phyloP scores from a whole-genome alignment of 495 filamentous ascomycete species.

The Niebla homalea region DNA sequence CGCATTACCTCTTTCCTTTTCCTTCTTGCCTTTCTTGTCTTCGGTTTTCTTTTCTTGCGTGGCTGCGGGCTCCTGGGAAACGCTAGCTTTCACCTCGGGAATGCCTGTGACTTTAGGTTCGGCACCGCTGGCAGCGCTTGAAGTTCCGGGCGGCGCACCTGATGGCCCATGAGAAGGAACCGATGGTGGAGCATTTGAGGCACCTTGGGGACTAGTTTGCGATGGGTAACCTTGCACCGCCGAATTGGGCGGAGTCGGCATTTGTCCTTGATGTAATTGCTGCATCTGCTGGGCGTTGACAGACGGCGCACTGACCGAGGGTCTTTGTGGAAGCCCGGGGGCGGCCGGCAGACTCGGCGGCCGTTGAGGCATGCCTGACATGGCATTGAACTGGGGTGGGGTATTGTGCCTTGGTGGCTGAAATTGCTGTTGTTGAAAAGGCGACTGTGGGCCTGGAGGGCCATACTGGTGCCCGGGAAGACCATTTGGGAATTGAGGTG shows the following conservation, averaged over 20 bases:
- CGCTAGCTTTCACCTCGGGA: conserved; percentile 10
- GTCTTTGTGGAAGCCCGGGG: conserved; percentile 51
- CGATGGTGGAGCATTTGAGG: background rate
- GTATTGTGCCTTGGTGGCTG: conserved; percentile 29
- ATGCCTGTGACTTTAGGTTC: conserved; percentile 33
- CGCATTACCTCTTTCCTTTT: conserved; percentile 53
- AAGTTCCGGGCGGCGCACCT: conserved; percentile 20
- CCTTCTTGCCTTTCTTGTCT: conserved; percentile 55
- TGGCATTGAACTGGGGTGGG: conserved; percentile 25
- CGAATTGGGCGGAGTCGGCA: conserved; percentile 7
- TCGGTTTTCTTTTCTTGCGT: conserved; percentile 15
- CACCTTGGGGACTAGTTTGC: background rate
- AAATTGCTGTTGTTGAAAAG: conserved; percentile 25
- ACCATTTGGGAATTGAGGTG: conserved; percentile 19
- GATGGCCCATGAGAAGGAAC: conserved; percentile 6
- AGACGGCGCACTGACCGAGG: conserved; percentile 41
- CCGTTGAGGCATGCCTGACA: conserved; percentile 31
- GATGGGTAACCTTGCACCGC: background rate
- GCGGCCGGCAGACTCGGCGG: conserved; percentile 39
- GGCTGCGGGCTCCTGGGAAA: conserved; percentile 16
- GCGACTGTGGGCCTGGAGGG: conserved; percentile 17
- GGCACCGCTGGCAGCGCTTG: conserved; percentile 47
- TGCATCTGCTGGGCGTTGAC: conserved; percentile 48
- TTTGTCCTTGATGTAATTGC: conserved; percentile 48
- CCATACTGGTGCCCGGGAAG: conserved; percentile 18